Conservation (phyloP, 805 yeast genomes). For the Yamadazyma scolyti region DNA sequence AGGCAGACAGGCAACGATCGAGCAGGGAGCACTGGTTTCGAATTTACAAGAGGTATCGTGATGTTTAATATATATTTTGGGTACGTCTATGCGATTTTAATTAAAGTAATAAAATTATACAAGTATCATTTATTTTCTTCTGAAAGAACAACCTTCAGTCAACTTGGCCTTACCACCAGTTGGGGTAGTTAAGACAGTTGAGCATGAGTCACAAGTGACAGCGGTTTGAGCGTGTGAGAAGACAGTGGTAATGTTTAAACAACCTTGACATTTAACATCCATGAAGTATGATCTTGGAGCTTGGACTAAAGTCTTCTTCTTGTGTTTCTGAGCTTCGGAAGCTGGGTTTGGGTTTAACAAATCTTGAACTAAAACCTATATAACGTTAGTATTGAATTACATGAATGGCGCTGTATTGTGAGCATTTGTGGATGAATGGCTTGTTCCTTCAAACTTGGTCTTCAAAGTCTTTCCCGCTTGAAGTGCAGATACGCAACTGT, state of each 20-base stretch:
- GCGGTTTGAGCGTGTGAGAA: constrained; percentile 99
- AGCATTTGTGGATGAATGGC: no score
- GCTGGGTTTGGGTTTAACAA: constrained; percentile 97
- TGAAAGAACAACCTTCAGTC: constrained; percentile 99
- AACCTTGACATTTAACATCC: constrained; percentile 99
- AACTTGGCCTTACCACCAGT: constrained; percentile 99
- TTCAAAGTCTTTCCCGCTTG: no score
- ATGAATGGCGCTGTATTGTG: no score
- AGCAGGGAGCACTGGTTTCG: no score
- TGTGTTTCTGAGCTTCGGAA: constrained; percentile 95
- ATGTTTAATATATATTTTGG: no score
- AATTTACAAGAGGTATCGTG: no score
- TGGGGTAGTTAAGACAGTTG: constrained; percentile 97
- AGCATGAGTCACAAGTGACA: constrained; percentile 98
- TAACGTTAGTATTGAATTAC: constrained; percentile 16
- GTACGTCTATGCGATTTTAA: constrained; percentile 8
- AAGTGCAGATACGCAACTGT: no score
- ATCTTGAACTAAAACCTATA: constrained; percentile 97
- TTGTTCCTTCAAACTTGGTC: no score
- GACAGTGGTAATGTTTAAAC: constrained; percentile 98
- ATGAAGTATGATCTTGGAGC: constrained; percentile 98
- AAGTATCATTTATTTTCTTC: constrained; percentile 75
- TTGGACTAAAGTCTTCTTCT: constrained; percentile 95
- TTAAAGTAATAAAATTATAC: constrained; percentile 11
- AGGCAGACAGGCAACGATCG: no score